phyloP scores from a whole-genome alignment of 1,284 basidiomycete species.

The Microbotryum intermedium region DNA sequence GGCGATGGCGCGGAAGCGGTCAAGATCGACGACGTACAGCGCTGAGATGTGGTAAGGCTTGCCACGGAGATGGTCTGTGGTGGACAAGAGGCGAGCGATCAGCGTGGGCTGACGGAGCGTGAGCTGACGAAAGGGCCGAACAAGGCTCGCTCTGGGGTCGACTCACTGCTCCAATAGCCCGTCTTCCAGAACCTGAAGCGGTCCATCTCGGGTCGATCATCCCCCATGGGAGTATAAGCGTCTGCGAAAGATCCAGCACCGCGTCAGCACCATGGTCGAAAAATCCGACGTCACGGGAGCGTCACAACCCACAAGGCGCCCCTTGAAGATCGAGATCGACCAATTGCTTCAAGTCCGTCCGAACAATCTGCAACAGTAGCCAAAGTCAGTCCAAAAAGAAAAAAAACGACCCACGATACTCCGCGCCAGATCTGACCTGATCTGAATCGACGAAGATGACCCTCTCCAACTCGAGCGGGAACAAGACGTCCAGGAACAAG shows the following conservation, averaged over 20 bases:
- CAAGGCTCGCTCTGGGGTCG: not conserved
- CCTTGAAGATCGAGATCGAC: conserved; percentile 84
- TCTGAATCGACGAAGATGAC: conserved; percentile 95
- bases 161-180: conserved; percentile 43
- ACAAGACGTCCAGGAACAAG: conserved; percentile 93
- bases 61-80: conserved; percentile 60
- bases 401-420: not conserved
- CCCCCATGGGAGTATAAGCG: conserved; percentile 94
- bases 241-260: not conserved
- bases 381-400: not conserved
- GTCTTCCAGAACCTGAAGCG: conserved; percentile 98
- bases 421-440: conserved; percentile 31
- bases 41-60: conserved; percentile 88
- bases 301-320: conserved; percentile 50
- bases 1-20: conserved; percentile 68
- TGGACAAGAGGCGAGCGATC: conserved; percentile 36
- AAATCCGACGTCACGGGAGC: not conserved
- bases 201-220: conserved; percentile 90
- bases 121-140: conserved; percentile 2
- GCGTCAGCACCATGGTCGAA: not conserved
- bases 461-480: conserved; percentile 92
- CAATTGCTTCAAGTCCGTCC: conserved; percentile 86
- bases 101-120: not conserved
- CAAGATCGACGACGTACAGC: conserved; percentile 91
- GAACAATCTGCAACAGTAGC: conserved; percentile 64